phyloP scores from a whole-genome alignment of 2,329 filamentous ascomycete species.

The Venturia pyrina region DNA sequence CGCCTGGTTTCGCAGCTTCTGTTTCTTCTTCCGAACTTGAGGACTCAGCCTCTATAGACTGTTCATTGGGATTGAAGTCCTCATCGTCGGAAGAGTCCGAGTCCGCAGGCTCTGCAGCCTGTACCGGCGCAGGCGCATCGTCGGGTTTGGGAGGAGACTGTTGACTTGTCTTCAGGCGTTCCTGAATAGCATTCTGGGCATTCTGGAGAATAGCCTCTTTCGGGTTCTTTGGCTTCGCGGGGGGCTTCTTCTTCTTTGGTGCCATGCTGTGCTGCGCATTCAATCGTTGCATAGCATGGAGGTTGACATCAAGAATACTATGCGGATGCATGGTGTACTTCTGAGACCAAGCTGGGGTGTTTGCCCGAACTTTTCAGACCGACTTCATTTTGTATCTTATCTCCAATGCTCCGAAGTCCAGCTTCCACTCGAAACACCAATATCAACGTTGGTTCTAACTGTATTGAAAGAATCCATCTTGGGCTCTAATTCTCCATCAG shows the following conservation, averaged over 20 bases:
- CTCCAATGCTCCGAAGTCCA: no score
- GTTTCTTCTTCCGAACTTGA: conserved; percentile 34
- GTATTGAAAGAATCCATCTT: no score
- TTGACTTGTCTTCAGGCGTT: not conserved
- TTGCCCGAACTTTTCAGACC: no score
- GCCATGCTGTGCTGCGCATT: not conserved
- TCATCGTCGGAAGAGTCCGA: conserved; percentile 59
- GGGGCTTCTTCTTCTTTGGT: not conserved
- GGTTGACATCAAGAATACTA: no score
- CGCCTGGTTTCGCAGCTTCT: conserved; percentile 16
- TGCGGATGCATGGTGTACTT: not conserved
- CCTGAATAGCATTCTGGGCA: not conserved
- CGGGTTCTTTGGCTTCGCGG: not conserved
- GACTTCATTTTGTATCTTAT: no score
- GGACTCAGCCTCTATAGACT: conserved; percentile 30
- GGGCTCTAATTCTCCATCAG: no score
- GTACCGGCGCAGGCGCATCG: not conserved
- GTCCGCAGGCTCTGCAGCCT: conserved; percentile 24
- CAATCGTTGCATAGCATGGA: not conserved
- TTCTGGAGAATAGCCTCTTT: not conserved
- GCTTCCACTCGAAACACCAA: no score
- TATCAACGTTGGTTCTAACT: no score
- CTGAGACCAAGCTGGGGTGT: no score
- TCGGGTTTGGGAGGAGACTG: not conserved
- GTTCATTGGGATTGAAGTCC: conserved; percentile 63